A percentile compares a stretch with the other conserved stretches of the same genome.
These are phyloP conservation scores for Phoma sp. DNA, from an alignment of 2,329 filamentous ascomycete species.

Conservation along the genomic window DNA sequence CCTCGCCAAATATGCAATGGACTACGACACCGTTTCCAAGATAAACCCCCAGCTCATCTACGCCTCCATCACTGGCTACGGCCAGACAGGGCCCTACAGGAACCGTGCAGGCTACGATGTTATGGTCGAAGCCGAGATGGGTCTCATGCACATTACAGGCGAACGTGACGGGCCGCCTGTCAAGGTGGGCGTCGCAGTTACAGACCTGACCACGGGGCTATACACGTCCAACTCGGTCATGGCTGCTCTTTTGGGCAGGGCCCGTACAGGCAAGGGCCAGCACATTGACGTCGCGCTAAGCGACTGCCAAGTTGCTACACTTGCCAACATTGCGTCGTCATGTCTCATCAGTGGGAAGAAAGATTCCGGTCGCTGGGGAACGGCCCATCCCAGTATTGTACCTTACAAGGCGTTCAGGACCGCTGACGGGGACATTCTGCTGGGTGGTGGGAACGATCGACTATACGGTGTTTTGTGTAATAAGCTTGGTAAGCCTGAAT, in stretches of 20 bases:
- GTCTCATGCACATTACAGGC: slow-evolving; percentile 98
- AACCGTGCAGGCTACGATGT: slow-evolving; percentile 94
- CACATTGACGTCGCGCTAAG: slow-evolving; percentile 91
- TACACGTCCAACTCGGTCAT: slow-evolving; percentile 97
- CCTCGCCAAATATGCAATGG: slow-evolving; percentile 87
- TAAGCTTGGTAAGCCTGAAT: slow-evolving; percentile 63
- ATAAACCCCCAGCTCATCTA: slow-evolving; percentile 91
- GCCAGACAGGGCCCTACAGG: slow-evolving; percentile 90
- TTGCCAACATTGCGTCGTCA: slow-evolving; percentile 95
- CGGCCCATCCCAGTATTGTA: slow-evolving; percentile 96
- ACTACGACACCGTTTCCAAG: slow-evolving; percentile 78
- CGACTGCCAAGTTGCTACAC: slow-evolving; percentile 91
- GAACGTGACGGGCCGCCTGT: slow-evolving; percentile 86
- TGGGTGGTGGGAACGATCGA: slow-evolving; percentile 69
- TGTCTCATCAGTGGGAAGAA: slow-evolving; percentile 85
- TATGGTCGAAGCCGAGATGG: slow-evolving; percentile 99
- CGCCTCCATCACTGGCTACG: slow-evolving; percentile 95
- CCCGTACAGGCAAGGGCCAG: slow-evolving; percentile 78
- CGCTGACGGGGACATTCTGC: slow-evolving; percentile 65
- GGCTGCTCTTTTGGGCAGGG: slow-evolving; percentile 83
- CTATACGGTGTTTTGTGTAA: slow-evolving; percentile 66
- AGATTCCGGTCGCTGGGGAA: slow-evolving; percentile 92
- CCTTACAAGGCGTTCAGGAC: slow-evolving; percentile 85
- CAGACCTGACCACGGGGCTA: slow-evolving; percentile 90
- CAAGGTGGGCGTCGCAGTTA: slow-evolving; percentile 97